phyloP scores from a whole-genome alignment of 805 yeast genomes.

The Candida stauntonica region DNA sequence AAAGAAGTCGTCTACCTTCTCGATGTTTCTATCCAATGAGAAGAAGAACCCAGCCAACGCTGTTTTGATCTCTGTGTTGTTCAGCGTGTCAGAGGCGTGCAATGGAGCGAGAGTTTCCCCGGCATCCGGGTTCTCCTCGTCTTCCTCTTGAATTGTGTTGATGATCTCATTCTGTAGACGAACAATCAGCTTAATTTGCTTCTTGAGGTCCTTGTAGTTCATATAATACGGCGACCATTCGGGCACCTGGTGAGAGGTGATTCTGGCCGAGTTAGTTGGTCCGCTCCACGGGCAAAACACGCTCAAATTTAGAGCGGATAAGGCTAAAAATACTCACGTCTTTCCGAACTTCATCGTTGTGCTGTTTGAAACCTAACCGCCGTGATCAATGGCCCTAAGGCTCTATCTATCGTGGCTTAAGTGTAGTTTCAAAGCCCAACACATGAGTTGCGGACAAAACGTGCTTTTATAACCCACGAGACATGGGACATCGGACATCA shows the following conservation, averaged over 20 bases:
- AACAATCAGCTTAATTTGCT: constrained; percentile 65
- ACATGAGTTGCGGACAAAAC: too few relatives aligned
- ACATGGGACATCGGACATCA: too few relatives aligned
- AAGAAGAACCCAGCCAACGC: constrained; percentile 66
- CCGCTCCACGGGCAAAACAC: neutral
- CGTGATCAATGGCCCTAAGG: too few relatives aligned
- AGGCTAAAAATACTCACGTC: constrained; percentile 13
- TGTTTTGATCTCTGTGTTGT: constrained; percentile 39
- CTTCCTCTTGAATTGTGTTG: constrained; percentile 11
- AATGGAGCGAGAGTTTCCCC: constrained; percentile 10
- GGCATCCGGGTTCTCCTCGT: constrained; percentile 15
- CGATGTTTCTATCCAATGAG: constrained; percentile 75
- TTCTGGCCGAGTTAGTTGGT: constrained; percentile 15
- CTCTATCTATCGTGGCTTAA: too few relatives aligned
- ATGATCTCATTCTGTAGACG: constrained; percentile 35
- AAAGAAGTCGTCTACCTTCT: constrained; percentile 75
- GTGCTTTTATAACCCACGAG: too few relatives aligned
- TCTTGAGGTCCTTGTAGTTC: constrained; percentile 81
- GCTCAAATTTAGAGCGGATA: too few relatives aligned
- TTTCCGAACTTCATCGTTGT: constrained; percentile 25
- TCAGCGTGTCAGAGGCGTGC: constrained; percentile 30
- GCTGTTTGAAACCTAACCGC: too few relatives aligned
- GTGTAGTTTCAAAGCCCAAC: too few relatives aligned
- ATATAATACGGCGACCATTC: constrained; percentile 81
- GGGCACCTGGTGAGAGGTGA: constrained; percentile 83